A percentile compares a stretch with the other conserved stretches of the same genome.
Evolutionary conservation across 1,139 yeast species (phyloP).

Genomic region (Tardiomyces blankii): DNA sequence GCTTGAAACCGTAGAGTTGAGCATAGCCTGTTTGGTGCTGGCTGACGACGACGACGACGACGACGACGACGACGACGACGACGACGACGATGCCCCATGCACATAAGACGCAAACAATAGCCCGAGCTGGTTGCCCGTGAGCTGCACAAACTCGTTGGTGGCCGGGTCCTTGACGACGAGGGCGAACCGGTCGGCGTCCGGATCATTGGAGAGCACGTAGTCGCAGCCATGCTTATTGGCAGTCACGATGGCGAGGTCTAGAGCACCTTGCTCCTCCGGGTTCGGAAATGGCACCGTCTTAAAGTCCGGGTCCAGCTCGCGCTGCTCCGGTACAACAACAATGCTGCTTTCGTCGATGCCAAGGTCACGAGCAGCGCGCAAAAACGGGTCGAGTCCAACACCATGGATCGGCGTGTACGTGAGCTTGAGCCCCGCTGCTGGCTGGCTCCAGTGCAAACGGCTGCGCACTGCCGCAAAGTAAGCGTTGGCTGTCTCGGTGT

Average conservation of each 20-base stretch:
- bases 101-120: conserved; percentile 64
- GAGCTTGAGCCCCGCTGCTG: conserved; percentile 31
- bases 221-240: conserved; percentile 37
- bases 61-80: too few species aligned
- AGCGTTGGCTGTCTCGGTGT: conserved; percentile 2
- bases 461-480: conserved; percentile 6
- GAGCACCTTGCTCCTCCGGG: conserved; percentile 92
- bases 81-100: too few species aligned
- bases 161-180: conserved; percentile 40
- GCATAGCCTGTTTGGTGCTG: conserved; percentile 43
- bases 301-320: conserved; percentile 70
- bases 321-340: conserved; percentile 48
- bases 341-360: conserved; percentile 26
- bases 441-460: not conserved
- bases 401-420: conserved; percentile 96
- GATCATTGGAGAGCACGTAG: conserved; percentile 81
- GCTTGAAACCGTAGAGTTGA: conserved; percentile 88
- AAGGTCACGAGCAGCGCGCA: conserved; percentile 16
- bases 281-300: conserved; percentile 85
- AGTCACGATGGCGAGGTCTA: conserved; percentile 51
- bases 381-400: conserved; percentile 46
- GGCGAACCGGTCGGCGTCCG: conserved; percentile 91
- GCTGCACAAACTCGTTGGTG: conserved; percentile 52
- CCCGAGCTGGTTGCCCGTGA: conserved; percentile 90
- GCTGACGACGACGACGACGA: conserved; percentile 12